These are phyloP conservation scores for Mycena leptocephala DNA, from an alignment of 768 basidiomycete species.

Conservation along the genomic window DNA sequence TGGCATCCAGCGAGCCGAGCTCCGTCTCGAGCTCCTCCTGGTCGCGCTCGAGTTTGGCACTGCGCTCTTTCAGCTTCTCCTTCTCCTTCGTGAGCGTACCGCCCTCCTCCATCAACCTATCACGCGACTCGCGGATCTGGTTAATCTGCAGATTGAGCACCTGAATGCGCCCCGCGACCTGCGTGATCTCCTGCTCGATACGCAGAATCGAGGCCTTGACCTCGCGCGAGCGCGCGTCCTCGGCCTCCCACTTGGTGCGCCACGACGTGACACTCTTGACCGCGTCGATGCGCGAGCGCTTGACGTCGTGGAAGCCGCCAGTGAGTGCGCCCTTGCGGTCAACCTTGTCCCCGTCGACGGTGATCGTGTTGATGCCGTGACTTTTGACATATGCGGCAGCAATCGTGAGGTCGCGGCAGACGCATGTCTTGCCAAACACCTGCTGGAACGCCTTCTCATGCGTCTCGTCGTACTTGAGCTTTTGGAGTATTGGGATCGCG, in stretches of 20 bases:
- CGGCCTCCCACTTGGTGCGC: slow-evolving; percentile 79
- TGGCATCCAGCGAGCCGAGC: slow-evolving; percentile 71
- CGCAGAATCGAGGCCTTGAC: slow-evolving; percentile 79
- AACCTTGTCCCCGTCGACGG: slow-evolving; percentile 97
- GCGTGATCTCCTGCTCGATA: slow-evolving; percentile 92
- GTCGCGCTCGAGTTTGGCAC: slow-evolving; percentile 76
- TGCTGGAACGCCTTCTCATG: slow-evolving; percentile 94
- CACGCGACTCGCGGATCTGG: slow-evolving; percentile 78
- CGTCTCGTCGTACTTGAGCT: slow-evolving; percentile 81
- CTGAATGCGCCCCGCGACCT: slow-evolving; percentile 80
- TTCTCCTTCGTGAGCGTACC: slow-evolving; percentile 74
- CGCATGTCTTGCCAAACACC: slow-evolving; percentile 97
- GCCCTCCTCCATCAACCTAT: slow-evolving; percentile 77
- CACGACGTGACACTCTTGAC: slow-evolving; percentile 85
- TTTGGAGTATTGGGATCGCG: slow-evolving; percentile 86
- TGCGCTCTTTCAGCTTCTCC: slow-evolving; percentile 76
- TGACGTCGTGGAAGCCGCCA: slow-evolving; percentile 95
- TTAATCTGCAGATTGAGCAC: slow-evolving; percentile 79
- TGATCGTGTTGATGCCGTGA: slow-evolving; percentile 97
- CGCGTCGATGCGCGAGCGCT: slow-evolving; percentile 91
- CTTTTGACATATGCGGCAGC: slow-evolving; percentile 96
- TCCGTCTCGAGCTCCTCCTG: slow-evolving; percentile 84
- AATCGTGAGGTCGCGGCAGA: slow-evolving; percentile 93
- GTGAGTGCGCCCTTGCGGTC: slow-evolving; percentile 97
- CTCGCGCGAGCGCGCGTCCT: slow-evolving; percentile 77